Percentiles rank a stretch among this genome's conserved stretches.
phyloP scores from a whole-genome alignment of 73 alveolate species.

The Tetrahymena elliotti region DNA sequence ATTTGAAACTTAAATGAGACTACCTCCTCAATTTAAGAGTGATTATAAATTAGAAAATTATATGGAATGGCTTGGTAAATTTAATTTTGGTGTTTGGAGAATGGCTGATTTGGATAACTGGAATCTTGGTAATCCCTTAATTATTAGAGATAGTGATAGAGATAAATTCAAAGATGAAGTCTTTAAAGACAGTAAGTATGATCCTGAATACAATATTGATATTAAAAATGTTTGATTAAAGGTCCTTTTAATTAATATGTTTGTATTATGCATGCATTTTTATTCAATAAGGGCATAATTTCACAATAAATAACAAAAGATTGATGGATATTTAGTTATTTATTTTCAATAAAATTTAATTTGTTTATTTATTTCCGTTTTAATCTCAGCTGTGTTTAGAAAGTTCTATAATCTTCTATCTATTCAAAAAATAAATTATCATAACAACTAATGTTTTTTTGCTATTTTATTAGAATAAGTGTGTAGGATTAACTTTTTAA shows the following conservation, averaged over 20 bases:
- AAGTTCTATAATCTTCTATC: neutral
- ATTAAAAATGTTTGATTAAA: neutral
- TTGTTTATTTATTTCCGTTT: neutral
- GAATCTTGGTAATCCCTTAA: slow-evolving; percentile 62
- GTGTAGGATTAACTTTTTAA: neutral
- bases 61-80: slow-evolving; percentile 58
- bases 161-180: neutral
- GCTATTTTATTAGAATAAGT: no score
- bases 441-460: no score
- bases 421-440: neutral
- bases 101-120: slow-evolving; percentile 59
- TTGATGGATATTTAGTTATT: no score
- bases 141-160: slow-evolving; percentile 6
- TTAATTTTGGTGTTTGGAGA: slow-evolving; percentile 51
- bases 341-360: neutral
- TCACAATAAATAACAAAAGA: neutral
- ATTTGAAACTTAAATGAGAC: slow-evolving; percentile 48
- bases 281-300: neutral
- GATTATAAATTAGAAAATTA: slow-evolving; percentile 43
- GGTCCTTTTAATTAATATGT: neutral
- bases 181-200: neutral
- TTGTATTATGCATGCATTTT: neutral
- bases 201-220: neutral
- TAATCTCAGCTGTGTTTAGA: neutral
- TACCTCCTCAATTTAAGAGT: slow-evolving; percentile 42